Conservation (phyloP, 805 yeast species). For the Kuraishia piskuri region DNA sequence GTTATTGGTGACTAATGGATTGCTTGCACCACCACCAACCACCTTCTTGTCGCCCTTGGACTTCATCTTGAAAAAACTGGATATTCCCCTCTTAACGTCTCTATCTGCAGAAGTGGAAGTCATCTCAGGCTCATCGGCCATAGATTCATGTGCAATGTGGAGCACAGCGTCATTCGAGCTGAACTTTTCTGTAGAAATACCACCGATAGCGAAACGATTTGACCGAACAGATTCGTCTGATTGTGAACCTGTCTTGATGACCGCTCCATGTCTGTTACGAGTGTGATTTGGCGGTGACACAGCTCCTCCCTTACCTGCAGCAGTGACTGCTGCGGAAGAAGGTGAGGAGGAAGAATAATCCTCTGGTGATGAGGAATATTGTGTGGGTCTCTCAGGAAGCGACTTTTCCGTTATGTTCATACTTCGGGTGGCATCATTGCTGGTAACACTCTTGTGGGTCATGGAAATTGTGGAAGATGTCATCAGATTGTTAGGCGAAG, state of each 20-base stretch:
- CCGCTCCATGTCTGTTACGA: conserved; percentile 19
- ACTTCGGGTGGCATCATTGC: too few species aligned
- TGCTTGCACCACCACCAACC: neutral
- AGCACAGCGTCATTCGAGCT: too few species aligned
- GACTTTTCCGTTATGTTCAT: neutral
- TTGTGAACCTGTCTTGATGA: neutral
- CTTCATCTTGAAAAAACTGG: conserved; percentile 17
- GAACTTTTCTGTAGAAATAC: too few species aligned
- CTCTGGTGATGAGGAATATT: neutral
- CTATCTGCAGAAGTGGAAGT: conserved; percentile 1
- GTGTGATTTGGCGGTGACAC: conserved; percentile 12
- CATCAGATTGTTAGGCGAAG: neutral
- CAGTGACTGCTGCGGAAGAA: neutral
- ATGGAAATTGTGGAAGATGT: neutral
- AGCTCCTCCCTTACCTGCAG: neutral
- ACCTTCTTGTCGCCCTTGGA: conserved; percentile 14
- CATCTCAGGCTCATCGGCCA: neutral
- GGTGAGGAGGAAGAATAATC: neutral
- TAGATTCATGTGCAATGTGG: too few species aligned
- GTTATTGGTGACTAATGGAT: too few species aligned
- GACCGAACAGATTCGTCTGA: neutral
- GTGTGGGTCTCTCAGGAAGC: neutral
- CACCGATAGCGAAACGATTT: neutral
- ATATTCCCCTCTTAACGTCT: conserved; percentile 10
- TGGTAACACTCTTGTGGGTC: too few species aligned